Evolutionary conservation across 73 alveolate genomes (phyloP), one percentile per base, ranked within the genome.

Genomic region (Loxodes magnus): DNA sequence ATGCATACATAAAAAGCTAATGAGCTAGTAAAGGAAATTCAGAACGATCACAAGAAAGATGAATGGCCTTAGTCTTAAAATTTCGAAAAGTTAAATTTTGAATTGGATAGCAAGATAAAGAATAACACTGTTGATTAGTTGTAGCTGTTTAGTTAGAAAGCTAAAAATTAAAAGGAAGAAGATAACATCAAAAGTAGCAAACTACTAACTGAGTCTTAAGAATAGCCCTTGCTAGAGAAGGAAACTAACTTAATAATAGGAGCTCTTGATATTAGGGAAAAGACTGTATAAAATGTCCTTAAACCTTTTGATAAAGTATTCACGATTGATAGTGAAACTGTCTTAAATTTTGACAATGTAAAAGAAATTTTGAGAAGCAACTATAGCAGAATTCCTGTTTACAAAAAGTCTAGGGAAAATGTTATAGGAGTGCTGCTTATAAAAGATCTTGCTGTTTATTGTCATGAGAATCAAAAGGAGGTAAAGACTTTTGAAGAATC

Each of bases 401-500:
- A 5, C 25, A 16, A 29, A 51, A 28, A 35, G 21, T 16, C 2
- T 35, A 35, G 56, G 31, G 54, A 17, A 2, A 14, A 35, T 28
- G 14, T 39, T 16, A 20, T 61, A 21, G 84, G 90, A 34, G 41
- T 71, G 10, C 35, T 61, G 28, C 38, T 61, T 6, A 55, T 68
- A 5, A 71, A 61, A 52, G 52, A 64, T 2, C 44, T 76, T 16
- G 50, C 70, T 3, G 83, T 66, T 29, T 35, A n/a, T n/a, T n/a
- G n/a, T n/a, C n/a, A n/a, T n/a, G n/a, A n/a, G n/a, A n/a, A n/a
- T n/a, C n/a, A 52, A 7, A 59, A 71, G 19, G 33, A 51, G 12
- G 24, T 21, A 34, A 14, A 3, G 5, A 34, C 58, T n/a, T n/a
- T 6, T 14, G 52, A 30, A 25, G 68, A 53, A 43, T 71, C 36